Evolutionary conservation across 139 green algal genomes (phyloP), one percentile per base, ranked within the genome.

Genomic region (Auxenochlorella pyrenoidosa): DNA sequence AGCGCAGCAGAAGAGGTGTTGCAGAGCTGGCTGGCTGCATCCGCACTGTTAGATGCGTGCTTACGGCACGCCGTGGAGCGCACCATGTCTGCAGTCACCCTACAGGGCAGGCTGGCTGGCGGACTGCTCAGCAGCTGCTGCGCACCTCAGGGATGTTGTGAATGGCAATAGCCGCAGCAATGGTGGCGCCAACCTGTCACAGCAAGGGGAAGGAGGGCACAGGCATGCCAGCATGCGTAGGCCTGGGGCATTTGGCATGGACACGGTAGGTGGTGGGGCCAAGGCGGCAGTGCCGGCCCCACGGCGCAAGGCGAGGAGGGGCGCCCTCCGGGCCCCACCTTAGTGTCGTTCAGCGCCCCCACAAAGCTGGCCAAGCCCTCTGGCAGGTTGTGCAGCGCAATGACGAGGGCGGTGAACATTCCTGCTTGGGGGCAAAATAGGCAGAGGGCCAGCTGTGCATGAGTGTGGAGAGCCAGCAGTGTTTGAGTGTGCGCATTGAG

Each of bases 111-210:
- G n/a, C n/a, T n/a, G n/a, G n/a, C n/a, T n/a, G n/a, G n/a, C n/a
- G n/a, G n/a, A n/a, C 15, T 12, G 65, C 65, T 12, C 6, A 24
- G 3, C 28, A 72, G 2, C 18, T 38, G 5, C 43, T 36, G 30
- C 26, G 8, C 75, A 63, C 22, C 40, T 65, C 79, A 10, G 94
- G 94, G 43, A 97, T 91, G 87, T 97, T 97, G 90, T 97, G 95
- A 26, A 97, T 82, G 19, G 92, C 94, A 43, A 97, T 97, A 30
- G 95, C 95, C 0, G 96, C 84, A 30, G 93, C 92, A 15, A 96
- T 86, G n/a, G 85, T 85, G 24, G 89, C 77, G 22, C 94, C 94
- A 10, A 81, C 70, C 70, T 76, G 70, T 34, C 12, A 28, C 60
- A 30, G 60, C 60, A 18, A 68, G 24, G 60, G 12, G 16, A 68